A percentile compares a stretch with the other conserved stretches of the same genome.
Evolutionary conservation across 1,284 basidiomycete genomes (phyloP).

Genomic region (Trichosporon asahii): DNA sequence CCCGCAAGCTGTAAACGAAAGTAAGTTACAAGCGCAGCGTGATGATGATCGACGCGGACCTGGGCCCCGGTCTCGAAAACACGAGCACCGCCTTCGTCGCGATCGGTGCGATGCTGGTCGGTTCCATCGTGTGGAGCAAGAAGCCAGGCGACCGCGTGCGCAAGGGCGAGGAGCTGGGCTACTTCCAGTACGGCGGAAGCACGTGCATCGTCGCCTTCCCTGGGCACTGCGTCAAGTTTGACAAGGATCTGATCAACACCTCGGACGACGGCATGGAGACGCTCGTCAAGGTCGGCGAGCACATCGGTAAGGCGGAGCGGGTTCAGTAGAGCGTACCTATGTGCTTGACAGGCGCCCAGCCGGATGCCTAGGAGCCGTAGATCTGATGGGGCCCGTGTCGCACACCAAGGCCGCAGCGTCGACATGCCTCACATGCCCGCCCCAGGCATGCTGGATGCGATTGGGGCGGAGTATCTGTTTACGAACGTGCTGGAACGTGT

Average conservation of each 20-base stretch:
- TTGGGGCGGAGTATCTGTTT: not conserved
- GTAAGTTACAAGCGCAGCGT: slow-evolving; percentile 33
- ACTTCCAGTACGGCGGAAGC: slow-evolving; percentile 53
- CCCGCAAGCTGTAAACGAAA: slow-evolving; percentile 74
- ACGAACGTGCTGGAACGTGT: not conserved
- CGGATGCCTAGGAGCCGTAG: not conserved
- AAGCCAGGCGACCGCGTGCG: slow-evolving; percentile 48
- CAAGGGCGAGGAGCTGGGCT: slow-evolving; percentile 56
- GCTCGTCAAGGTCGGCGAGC: slow-evolving; percentile 62
- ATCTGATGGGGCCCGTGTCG: not conserved
- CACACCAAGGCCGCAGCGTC: not conserved
- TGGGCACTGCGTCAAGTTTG: slow-evolving; percentile 57
- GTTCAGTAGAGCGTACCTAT: slow-evolving; percentile 14
- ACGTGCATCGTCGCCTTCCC: slow-evolving; percentile 64
- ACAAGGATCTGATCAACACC: slow-evolving; percentile 64
- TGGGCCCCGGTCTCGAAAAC: slow-evolving; percentile 41
- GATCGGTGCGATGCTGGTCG: slow-evolving; percentile 57
- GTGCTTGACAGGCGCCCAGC: not conserved
- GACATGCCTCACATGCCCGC: not conserved
- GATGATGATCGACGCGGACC: slow-evolving; percentile 44
- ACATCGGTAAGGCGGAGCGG: slow-evolving; percentile 34
- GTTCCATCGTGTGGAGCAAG: slow-evolving; percentile 54
- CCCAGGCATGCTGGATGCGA: not conserved
- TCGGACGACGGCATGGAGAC: slow-evolving; percentile 66
- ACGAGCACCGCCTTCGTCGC: slow-evolving; percentile 48